Evolutionary conservation across 1,284 basidiomycete genomes (phyloP).

Genomic region (Inonotus obliquus): DNA sequence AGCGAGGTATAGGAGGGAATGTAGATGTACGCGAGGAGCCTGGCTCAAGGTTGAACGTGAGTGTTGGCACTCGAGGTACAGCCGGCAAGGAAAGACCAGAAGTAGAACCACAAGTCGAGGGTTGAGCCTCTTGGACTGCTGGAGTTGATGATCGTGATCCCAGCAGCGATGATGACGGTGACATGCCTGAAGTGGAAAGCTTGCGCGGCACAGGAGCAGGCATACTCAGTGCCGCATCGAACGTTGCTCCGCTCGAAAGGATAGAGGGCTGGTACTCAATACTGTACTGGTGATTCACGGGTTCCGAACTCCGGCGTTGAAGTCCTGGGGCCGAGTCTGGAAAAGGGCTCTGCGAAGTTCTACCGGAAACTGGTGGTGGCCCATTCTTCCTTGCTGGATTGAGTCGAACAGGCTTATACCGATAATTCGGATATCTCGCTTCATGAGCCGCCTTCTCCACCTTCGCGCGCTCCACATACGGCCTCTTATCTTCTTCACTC

Average conservation of each 20-base stretch:
- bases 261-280: not conserved
- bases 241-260: not conserved
- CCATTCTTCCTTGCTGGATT: not conserved
- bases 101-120: not conserved
- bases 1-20: slow-evolving; percentile 12
- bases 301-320: not conserved
- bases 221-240: not conserved
- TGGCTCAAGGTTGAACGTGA: not conserved
- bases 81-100: not conserved
- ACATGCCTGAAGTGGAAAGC: not conserved
- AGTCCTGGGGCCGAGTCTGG: not conserved
- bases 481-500: slow-evolving; percentile 37
- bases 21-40: not conserved
- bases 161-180: slow-evolving; percentile 5
- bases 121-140: not conserved
- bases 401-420: slow-evolving; percentile 48
- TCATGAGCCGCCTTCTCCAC: slow-evolving; percentile 51
- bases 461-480: slow-evolving; percentile 47
- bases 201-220: not conserved
- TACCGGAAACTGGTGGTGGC: not conserved
- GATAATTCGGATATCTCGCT: slow-evolving; percentile 51
- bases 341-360: not conserved
- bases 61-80: not conserved
- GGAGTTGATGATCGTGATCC: not conserved
- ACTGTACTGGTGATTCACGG: slow-evolving; percentile 19